phyloP scores from a whole-genome alignment of 164 flowering plant species.

The Umbellularia californica region DNA sequence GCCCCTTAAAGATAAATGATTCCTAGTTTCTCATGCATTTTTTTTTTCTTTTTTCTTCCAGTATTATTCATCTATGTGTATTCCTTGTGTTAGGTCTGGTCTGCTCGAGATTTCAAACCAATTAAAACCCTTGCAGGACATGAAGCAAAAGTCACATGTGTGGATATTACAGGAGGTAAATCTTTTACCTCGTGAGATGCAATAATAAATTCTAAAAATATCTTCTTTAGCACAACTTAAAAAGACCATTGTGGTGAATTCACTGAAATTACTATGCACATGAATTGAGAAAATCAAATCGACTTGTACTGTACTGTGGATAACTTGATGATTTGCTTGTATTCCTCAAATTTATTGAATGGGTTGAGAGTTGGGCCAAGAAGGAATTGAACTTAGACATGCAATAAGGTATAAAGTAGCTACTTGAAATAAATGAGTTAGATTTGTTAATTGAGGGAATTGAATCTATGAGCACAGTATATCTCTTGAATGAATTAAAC shows the following conservation, averaged over 20 bases:
- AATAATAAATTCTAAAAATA: background rate
- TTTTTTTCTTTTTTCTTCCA: background rate
- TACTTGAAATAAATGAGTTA: background rate
- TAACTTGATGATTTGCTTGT: background rate
- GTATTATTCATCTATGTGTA: background rate
- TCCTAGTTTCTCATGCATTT: background rate
- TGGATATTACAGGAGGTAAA: conserved; percentile 76
- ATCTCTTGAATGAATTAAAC: background rate
- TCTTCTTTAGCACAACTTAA: background rate
- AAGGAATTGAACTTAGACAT: background rate
- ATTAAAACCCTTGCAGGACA: conserved; percentile 83
- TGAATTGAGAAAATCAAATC: background rate
- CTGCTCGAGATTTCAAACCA: conserved; percentile 86
- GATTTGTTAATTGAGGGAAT: background rate
- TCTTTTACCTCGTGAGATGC: conserved; percentile 1
- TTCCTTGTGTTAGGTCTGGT: conserved; percentile 66
- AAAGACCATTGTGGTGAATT: background rate
- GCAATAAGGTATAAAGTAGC: background rate
- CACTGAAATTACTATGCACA: background rate
- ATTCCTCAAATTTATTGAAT: background rate
- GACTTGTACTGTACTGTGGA: background rate
- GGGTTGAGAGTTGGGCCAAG: background rate
- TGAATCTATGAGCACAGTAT: background rate
- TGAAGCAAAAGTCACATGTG: conserved; percentile 79
- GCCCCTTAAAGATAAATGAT: background rate